Evolutionary conservation across 2,329 filamentous ascomycete species (phyloP).

Genomic region (Xylariaceae sp.): DNA sequence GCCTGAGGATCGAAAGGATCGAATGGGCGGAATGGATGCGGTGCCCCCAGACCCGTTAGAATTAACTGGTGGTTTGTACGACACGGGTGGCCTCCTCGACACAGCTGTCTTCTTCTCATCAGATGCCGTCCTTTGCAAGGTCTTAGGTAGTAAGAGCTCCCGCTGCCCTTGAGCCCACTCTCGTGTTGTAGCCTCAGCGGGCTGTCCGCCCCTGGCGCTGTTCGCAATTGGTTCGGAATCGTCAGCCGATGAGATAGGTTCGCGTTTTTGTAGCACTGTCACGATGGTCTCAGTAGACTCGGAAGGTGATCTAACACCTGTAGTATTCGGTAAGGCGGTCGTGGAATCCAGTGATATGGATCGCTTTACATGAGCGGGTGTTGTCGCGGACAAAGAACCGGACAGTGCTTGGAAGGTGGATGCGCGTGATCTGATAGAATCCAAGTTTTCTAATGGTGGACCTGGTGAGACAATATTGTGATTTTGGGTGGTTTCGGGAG

Average conservation of each 20-base stretch:
- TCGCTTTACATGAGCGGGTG: constrained; percentile 41
- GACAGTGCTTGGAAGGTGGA: constrained; percentile 46
- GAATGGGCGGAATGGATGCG: constrained; percentile 57
- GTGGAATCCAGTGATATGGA: constrained; percentile 46
- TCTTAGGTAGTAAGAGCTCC: constrained; percentile 54
- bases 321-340: constrained; percentile 22
- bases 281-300: constrained; percentile 39
- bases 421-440: constrained; percentile 43
- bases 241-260: constrained; percentile 34
- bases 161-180: constrained; percentile 51
- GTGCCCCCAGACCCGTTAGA: constrained; percentile 39
- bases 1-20: constrained; percentile 61
- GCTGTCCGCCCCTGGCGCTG: constrained; percentile 14
- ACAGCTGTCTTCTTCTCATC: constrained; percentile 56
- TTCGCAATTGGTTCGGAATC: constrained; percentile 7
- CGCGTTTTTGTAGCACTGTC: constrained; percentile 46
- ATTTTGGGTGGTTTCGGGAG: constrained; percentile 31
- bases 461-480: constrained; percentile 35
- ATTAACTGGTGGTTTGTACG: constrained; percentile 52
- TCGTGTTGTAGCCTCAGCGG: constrained; percentile 41
- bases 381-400: constrained; percentile 33
- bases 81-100: constrained; percentile 55
- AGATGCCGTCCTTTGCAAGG: constrained; percentile 48
- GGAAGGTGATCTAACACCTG: constrained; percentile 36
- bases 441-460: constrained; percentile 35